Conservation (phyloP, 2,329 filamentous ascomycete species). For the Claviceps cyperi region DNA sequence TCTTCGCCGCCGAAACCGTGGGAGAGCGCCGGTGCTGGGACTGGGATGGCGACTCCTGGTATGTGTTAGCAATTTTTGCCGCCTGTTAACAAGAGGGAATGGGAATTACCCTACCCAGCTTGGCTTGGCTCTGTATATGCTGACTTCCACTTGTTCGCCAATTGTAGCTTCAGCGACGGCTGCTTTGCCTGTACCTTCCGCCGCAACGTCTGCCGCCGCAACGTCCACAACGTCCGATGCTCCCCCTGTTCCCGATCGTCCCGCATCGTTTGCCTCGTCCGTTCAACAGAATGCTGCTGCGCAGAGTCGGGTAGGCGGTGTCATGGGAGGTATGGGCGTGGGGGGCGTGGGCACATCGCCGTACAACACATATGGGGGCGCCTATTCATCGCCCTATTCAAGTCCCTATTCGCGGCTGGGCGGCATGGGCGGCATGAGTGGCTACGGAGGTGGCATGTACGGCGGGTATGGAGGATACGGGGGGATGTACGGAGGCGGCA, state of each 20-base stretch:
- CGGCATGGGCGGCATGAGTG: conserved; percentile 22
- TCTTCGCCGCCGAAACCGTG: conserved; percentile 93
- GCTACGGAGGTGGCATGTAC: conserved; percentile 27
- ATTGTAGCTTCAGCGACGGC: conserved; percentile 21
- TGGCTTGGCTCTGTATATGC: conserved; percentile 9
- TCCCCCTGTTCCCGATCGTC: conserved; percentile 68
- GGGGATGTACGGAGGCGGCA: conserved; percentile 23
- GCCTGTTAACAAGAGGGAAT: neutral
- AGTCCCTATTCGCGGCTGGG: conserved; percentile 34
- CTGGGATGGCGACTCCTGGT: conserved; percentile 34
- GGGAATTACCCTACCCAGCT: too few relatives aligned
- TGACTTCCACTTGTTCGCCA: conserved; percentile 9
- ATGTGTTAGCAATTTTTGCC: conserved; percentile 16
- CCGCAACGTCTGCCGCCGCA: conserved; percentile 24
- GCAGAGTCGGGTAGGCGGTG: conserved; percentile 43
- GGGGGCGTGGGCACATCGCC: conserved; percentile 38
- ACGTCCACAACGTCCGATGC: conserved; percentile 26
- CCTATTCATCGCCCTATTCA: conserved; percentile 25
- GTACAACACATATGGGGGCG: conserved; percentile 27
- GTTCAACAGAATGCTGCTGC: conserved; percentile 81
- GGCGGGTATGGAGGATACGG: conserved; percentile 23
- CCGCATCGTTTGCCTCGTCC: conserved; percentile 60
- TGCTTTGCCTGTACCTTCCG: conserved; percentile 17
- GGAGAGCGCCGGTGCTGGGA: conserved; percentile 62
- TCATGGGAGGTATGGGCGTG: conserved; percentile 23